Base-by-base conservation (phyloP, 345 rosid genomes). In the Luvunga scandens region DNA sequence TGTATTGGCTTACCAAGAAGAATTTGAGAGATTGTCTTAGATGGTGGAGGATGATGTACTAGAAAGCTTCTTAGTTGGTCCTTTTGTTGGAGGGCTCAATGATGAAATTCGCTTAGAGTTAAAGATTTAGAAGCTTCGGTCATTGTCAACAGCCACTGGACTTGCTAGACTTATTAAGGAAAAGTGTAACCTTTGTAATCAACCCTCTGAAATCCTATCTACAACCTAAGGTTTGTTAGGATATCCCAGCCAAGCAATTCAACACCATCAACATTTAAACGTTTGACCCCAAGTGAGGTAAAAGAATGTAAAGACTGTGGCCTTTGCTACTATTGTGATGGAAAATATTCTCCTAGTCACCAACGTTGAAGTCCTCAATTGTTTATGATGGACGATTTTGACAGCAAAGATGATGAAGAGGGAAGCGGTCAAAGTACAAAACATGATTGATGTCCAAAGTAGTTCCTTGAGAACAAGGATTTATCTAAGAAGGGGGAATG, bases 401-500 rank as follows among this genome's bases (percentile, higher is more conserved):
- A 53, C 57, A 53, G 18, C 0, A 19, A 53, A 53, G 57, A 53
- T 53, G 22, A 53, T 13, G 57, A 53, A 3, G 57, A 5, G 7
- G 57, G 57, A 53, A 53, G 22, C 5, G 7, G 22, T 4, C 7
- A 53, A 53, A 7, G 22, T 53, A 18, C 22, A 53, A 53, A 39
- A 39, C 45, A 39, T 39, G 45, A 9, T 39, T 9, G 9, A 8
- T 39, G 12, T 9, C 3, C 3, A 39, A 8, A 39, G 45, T 39
- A 39, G 12, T 39, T 39, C 45, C 45, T 39, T 39, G 45, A 39
- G 45, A 12, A 9, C 45, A 39, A 39, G 45, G 45, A 39, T 39
- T 39, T 39, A 8, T 39, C 3, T 9, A 0, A 0, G 0, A 12
- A 0, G 12, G 45, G 45, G 45, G 45, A 2, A 39, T 39, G 45